Evolutionary conservation across 1,139 yeast species (phyloP).

Genomic region (Geotrichum klebahnii): DNA sequence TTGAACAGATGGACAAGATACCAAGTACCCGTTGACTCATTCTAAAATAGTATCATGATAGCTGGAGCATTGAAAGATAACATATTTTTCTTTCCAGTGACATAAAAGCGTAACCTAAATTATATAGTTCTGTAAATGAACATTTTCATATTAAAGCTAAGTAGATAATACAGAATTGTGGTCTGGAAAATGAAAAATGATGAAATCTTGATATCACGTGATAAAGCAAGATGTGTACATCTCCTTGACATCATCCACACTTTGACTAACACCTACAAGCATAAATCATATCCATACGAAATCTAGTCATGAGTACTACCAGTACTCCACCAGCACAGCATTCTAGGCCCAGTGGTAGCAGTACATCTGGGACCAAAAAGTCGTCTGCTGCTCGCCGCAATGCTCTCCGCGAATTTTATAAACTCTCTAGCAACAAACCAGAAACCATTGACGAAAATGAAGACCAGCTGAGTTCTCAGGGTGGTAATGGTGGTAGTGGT

Average conservation of each 20-base stretch:
- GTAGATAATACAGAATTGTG: no score
- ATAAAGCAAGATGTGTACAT: neutral
- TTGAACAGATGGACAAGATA: no score
- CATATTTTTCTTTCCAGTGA: no score
- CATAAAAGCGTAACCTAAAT: no score
- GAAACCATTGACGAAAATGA: neutral
- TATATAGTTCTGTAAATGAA: no score
- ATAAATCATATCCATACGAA: neutral
- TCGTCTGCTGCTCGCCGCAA: slow-evolving; percentile 34
- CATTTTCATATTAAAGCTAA: no score
- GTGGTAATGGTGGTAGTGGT: slow-evolving; percentile 15
- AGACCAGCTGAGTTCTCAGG: no score
- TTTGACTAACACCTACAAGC: neutral
- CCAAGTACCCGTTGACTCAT: no score
- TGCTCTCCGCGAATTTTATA: slow-evolving; percentile 44
- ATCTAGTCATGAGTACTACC: neutral
- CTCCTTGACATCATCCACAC: neutral
- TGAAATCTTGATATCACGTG: neutral
- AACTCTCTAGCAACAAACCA: slow-evolving; percentile 30
- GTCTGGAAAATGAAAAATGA: no score
- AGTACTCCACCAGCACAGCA: neutral
- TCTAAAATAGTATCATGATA: no score
- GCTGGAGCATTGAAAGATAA: no score
- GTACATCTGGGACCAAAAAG: neutral
- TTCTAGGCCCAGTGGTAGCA: neutral